phyloP scores from a whole-genome alignment of 371 early-diverging fungal genomes.

The Zychaea mexicana region DNA sequence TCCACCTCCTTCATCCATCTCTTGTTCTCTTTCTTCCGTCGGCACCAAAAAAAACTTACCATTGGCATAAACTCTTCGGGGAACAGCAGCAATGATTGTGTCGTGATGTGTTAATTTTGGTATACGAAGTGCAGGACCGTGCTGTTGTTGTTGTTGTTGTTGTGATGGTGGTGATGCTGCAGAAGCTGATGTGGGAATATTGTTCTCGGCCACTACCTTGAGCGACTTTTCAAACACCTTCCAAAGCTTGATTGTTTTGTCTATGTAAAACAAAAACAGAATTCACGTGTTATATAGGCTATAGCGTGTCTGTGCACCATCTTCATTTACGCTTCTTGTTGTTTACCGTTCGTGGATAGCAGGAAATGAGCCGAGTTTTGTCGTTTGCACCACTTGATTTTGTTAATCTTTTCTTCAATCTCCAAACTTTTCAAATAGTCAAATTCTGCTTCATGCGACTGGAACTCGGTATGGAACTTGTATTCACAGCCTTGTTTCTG shows the following conservation, averaged over 20 bases:
- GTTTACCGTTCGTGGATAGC: conserved; percentile 93
- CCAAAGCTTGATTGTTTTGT: conserved; percentile 99
- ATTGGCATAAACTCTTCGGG: conserved; percentile 94
- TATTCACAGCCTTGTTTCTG: conserved; percentile 99
- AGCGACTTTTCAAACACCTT: conserved; percentile 97
- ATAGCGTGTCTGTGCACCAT: background rate
- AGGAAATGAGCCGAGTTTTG: conserved; percentile 96
- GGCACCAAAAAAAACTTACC: too few species aligned
- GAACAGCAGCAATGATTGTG: conserved; percentile 93
- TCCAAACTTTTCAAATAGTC: conserved; percentile 99
- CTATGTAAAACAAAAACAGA: conserved; percentile 41
- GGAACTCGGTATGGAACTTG: conserved; percentile 98
- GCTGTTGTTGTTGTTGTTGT: conserved; percentile 52
- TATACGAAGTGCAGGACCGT: conserved; percentile 60
- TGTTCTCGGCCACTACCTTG: conserved; percentile 90
- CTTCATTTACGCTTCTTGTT: background rate
- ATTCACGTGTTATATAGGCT: background rate
- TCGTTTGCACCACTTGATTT: conserved; percentile 96
- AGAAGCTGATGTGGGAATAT: conserved; percentile 26
- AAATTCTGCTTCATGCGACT: conserved; percentile 99
- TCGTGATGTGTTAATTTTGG: conserved; percentile 93
- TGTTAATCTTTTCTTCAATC: conserved; percentile 99
- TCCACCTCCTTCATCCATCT: too few species aligned
- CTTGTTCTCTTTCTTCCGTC: background rate
- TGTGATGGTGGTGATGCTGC: conserved; percentile 25